A percentile compares a stretch with the other conserved stretches of the same genome.
Evolutionary conservation across 2,329 filamentous ascomycete species (phyloP).

Genomic region (Neopestalotiopsis rosae): DNA sequence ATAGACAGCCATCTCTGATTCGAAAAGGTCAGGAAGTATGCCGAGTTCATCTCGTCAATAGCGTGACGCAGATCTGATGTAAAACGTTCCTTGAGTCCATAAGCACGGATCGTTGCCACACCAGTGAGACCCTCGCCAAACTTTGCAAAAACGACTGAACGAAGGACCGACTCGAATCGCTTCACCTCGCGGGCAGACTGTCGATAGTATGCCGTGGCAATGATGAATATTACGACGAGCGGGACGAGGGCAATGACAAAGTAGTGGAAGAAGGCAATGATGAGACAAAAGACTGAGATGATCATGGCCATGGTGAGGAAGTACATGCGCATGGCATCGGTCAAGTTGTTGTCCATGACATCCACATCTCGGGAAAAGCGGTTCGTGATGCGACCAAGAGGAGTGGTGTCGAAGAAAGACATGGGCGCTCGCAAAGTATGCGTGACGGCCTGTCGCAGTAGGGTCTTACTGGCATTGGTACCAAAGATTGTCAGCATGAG

Average conservation of each 20-base stretch:
- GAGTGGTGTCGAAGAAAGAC: slow-evolving; percentile 98
- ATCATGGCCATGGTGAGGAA: slow-evolving; percentile 85
- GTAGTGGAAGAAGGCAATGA: slow-evolving; percentile 95
- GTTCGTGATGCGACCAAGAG: slow-evolving; percentile 92
- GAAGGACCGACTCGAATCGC: slow-evolving; percentile 87
- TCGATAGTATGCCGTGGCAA: slow-evolving; percentile 87
- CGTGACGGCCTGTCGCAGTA: slow-evolving; percentile 81
- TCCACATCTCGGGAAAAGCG: slow-evolving; percentile 95
- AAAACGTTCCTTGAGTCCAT: slow-evolving; percentile 81
- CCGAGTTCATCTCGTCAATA: slow-evolving; percentile 91
- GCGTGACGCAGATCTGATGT: slow-evolving; percentile 69
- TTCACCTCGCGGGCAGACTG: slow-evolving; percentile 93
- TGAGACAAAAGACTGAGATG: slow-evolving; percentile 81
- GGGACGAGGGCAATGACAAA: slow-evolving; percentile 70
- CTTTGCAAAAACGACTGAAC: slow-evolving; percentile 86
- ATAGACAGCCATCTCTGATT: slow-evolving; percentile 94
- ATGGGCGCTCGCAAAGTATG: slow-evolving; percentile 76
- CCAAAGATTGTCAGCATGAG: slow-evolving; percentile 78
- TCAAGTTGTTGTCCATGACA: slow-evolving; percentile 92
- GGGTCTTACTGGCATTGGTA: slow-evolving; percentile 79
- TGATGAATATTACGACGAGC: slow-evolving; percentile 77
- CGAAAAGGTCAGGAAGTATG: slow-evolving; percentile 93
- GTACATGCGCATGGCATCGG: slow-evolving; percentile 92
- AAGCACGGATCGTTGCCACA: slow-evolving; percentile 85
- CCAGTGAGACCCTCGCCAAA: slow-evolving; percentile 90